Evolutionary conservation across 257 asterid species (phyloP).

Genomic region (Agastache rugosa): DNA sequence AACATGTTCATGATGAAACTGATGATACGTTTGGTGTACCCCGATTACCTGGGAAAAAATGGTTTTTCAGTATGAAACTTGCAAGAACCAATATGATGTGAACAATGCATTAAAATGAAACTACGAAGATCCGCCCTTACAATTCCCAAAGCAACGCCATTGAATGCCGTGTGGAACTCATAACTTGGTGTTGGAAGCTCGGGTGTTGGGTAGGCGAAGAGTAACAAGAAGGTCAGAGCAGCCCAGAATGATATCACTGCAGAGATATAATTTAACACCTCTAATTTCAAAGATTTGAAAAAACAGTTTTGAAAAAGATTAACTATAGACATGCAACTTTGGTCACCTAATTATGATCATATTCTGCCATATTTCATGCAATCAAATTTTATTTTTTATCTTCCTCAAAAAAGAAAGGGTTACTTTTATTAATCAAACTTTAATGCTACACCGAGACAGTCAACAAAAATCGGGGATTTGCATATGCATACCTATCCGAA

Average conservation of each 20-base stretch:
- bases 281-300: conserved; percentile 11
- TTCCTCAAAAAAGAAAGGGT: background rate
- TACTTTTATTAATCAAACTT: background rate
- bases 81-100: background rate
- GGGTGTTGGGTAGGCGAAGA: conserved; percentile 90
- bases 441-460: background rate
- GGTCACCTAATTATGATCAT: background rate
- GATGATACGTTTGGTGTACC: conserved; percentile 78
- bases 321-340: background rate
- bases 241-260: conserved; percentile 86
- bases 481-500: background rate
- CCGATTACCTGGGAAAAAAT: conserved; percentile 71
- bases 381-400: background rate
- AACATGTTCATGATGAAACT: conserved; percentile 82
- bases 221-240: conserved; percentile 67
- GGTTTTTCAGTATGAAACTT: background rate
- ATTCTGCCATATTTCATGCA: background rate
- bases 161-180: conserved; percentile 81
- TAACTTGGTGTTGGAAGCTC: conserved; percentile 81
- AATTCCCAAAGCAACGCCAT: conserved; percentile 83
- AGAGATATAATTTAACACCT: conserved; percentile 34
- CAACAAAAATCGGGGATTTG: background rate
- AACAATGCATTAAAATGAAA: background rate
- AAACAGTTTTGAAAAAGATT: background rate
- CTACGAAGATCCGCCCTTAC: conserved; percentile 49